Base-by-base conservation (phyloP, 371 early-diverging fungal genomes). In the Mucor sp. region DNA sequence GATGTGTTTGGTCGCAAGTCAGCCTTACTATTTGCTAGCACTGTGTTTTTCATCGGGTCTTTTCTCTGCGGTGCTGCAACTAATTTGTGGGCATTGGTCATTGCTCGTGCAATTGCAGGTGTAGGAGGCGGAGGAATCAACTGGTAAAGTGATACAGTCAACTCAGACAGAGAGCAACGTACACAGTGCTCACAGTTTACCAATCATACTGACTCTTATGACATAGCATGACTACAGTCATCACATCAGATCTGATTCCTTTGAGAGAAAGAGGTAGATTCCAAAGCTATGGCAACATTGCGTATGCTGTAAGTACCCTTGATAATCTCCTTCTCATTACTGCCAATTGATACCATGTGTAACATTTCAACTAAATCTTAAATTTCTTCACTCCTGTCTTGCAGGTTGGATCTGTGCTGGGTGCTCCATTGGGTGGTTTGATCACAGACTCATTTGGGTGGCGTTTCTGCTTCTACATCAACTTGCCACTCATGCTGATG, bases 401-500 rank as follows among this genome's bases (percentile, higher is more conserved):
- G 6, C 8, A 77, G 77, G 43, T 73, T 12, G 78, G 78, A 8
- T 66, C 66, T 39, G 65, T 72, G 1, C 17, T 81, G 4, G 81
- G 81, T 63, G 78, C 81, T 9, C 81, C 81, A 5, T 61, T 81
- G 9, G 81, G 87, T 61, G 87, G 89, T 3, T 80, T 87, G 27
- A 73, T 89, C 27, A 83, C 80, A 53, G 78, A 79, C 17, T 60
- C 23, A 32, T 75, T 86, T 76, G 85, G 88, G 48, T 91, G 91
- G 84, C 82, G 90, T 0, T 88, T 85, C n/a, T 85, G 87, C n/a
- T 94, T 94, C 75, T 91, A 87, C 76, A 86, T 92, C 69, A 93
- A 94, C 72, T 63, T 93, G 25, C 94, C 93, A 4, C 59, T 92
- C 43, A 71, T 91, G 53, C 72, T 86, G 23, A 57, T 91, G 19